Conservation (phyloP, 345 rosid species). For the Citrus trifoliata region DNA sequence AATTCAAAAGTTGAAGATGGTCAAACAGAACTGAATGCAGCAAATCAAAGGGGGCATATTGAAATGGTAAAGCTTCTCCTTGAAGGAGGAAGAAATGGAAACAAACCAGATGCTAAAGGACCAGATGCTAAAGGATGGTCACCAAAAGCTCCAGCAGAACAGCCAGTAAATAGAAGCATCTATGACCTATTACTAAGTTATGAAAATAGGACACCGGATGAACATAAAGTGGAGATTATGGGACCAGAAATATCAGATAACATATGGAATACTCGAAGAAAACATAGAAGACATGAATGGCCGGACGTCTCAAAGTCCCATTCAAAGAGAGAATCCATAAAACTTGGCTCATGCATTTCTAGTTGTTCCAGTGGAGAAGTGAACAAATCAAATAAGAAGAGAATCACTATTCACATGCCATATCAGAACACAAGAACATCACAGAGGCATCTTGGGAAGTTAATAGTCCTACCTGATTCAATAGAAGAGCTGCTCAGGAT, state of each 20-base stretch:
- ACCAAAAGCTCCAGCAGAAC: slow-evolving; percentile 50
- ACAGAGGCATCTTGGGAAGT: slow-evolving; percentile 40
- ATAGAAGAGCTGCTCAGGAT: slow-evolving; percentile 71
- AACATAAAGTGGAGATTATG: slow-evolving; percentile 45
- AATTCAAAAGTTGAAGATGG: slow-evolving; percentile 30
- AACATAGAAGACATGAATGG: slow-evolving; percentile 20
- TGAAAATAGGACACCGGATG: slow-evolving; percentile 42
- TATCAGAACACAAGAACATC: slow-evolving; percentile 27
- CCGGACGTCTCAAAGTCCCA: slow-evolving; percentile 19
- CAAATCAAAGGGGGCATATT: slow-evolving; percentile 43
- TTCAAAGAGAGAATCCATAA: slow-evolving; percentile 20
- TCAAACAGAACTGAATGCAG: slow-evolving; percentile 49
- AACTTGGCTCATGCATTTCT: slow-evolving; percentile 31
- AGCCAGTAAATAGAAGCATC: slow-evolving; percentile 43
- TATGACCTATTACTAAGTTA: slow-evolving; percentile 42
- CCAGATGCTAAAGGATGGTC: slow-evolving; percentile 48
- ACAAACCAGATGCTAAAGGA: slow-evolving; percentile 50
- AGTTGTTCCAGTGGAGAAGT: slow-evolving; percentile 22
- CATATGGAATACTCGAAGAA: slow-evolving; percentile 17
- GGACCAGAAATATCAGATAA: slow-evolving; percentile 29
- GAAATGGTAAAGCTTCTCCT: slow-evolving; percentile 60
- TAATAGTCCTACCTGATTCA: slow-evolving; percentile 76
- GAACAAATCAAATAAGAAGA: slow-evolving; percentile 36
- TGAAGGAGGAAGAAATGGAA: slow-evolving; percentile 44
- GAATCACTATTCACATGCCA: slow-evolving; percentile 79